phyloP scores from a whole-genome alignment of 805 yeast species.

The Ogataea ramenticola region DNA sequence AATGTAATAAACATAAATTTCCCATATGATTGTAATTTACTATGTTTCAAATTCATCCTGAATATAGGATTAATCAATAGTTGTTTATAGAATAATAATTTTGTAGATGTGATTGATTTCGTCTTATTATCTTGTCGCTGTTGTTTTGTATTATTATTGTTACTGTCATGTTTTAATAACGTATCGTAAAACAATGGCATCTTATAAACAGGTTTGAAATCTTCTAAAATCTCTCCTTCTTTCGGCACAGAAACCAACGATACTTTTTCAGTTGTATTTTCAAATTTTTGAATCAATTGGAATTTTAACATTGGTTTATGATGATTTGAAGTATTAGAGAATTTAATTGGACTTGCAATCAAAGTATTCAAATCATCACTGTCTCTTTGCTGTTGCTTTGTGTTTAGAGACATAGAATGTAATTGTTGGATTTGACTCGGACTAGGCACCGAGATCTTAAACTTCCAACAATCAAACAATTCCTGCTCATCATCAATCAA shows the following conservation, averaged over 20 bases:
- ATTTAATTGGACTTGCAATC: background rate
- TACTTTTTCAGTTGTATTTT: background rate
- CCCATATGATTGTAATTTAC: background rate
- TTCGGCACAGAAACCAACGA: background rate
- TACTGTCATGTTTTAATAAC: background rate
- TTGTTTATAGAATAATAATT: background rate
- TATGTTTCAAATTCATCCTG: constrained; percentile 6
- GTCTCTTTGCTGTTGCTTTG: background rate
- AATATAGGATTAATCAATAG: background rate
- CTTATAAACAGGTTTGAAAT: background rate
- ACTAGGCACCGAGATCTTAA: background rate
- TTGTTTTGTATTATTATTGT: too few species aligned
- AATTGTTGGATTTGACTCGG: background rate
- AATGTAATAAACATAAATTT: constrained; percentile 4
- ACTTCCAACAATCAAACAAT: background rate
- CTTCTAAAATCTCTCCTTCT: background rate
- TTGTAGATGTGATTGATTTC: too few species aligned
- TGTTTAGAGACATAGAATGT: background rate
- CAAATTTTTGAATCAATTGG: background rate
- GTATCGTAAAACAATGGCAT: background rate
- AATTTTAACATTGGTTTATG: background rate
- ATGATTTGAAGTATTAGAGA: background rate
- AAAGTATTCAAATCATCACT: background rate
- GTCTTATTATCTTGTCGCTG: too few species aligned
- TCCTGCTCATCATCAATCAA: background rate